Conservation (phyloP, 108 stramenopile species). For the Conticribra guillardii region DNA sequence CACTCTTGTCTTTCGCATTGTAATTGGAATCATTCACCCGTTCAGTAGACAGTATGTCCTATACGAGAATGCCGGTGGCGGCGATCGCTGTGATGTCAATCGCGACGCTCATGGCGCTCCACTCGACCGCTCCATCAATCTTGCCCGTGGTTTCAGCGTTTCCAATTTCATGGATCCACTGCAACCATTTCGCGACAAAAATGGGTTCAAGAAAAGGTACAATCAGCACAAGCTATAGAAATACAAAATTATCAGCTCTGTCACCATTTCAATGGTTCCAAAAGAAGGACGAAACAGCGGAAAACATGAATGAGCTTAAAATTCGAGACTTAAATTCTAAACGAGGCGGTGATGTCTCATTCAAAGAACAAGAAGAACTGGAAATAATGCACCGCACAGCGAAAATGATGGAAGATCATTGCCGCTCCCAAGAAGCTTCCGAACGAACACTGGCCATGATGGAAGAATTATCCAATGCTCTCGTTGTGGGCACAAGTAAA, state of each 20-base stretch:
- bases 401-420: slow-evolving; percentile 50
- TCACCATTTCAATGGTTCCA: slow-evolving; percentile 20
- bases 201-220: background rate
- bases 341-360: background rate
- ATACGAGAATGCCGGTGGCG: no score
- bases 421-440: slow-evolving; percentile 45
- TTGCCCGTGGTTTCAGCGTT: no score
- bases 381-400: slow-evolving; percentile 43
- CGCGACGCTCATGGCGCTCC: no score
- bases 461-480: slow-evolving; percentile 33
- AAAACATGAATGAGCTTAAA: background rate
- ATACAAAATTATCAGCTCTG: background rate
- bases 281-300: slow-evolving; percentile 9
- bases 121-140: no score
- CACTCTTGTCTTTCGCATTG: no score
- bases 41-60: no score
- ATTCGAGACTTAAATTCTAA: slow-evolving; percentile 2
- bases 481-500: slow-evolving; percentile 41
- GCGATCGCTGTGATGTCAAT: no score
- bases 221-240: background rate
- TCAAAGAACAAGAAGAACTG: background rate
- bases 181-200: no score
- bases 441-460: slow-evolving; percentile 40
- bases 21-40: no score
- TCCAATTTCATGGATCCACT: no score